Evolutionary conservation across 2,329 filamentous ascomycete species (phyloP), one percentile per base, ranked within the genome.

Genomic region (Huntiella savannae): DNA sequence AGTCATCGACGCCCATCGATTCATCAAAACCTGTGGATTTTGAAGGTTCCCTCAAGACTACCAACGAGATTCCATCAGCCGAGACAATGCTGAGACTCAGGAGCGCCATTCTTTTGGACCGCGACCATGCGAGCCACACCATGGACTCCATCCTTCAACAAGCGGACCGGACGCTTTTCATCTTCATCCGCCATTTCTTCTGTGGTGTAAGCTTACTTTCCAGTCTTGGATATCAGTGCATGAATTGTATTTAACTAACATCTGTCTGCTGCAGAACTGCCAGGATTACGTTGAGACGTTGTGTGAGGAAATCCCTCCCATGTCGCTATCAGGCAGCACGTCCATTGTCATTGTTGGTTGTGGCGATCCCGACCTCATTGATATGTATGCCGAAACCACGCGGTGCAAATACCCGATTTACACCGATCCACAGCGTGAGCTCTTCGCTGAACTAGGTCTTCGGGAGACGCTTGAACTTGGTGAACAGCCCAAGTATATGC

Each of bases 111-210:
- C 66, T 85, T 11, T 67, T 80, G 38, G 78, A 82, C 58, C 64
- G 64, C 34, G 59, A 77, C 48, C 75, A 77, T 47, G 74, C 72
- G 47, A 60, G 69, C 11, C 68, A 69, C 38, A 63, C 70, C 0
- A 84, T 84, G 13, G 59, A 71, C 71, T 59, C 75, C 69, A 53
- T 61, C 82, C 22, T 79, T 77, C 57, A 71, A 46, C 64, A 66
- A 2, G 64, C 70, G 10, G 63, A 68, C 13, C 64, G 75, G 2
- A 73, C 82, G 22, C 65, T 87, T 32, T 61, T 85, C 37, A 73
- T 86, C 53, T 86, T 87, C 57, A 69, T 87, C 48, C 71, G 82
- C 39, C 81, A 86, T 62, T 87, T 86, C 61, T 85, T 82, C 66
- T 86, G 82, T 57, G 79, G 79, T 33, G 80, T 83, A 67, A 59